Conservation (phyloP, 73 alveolate genomes). For the Tetrahymena malaccensis region DNA sequence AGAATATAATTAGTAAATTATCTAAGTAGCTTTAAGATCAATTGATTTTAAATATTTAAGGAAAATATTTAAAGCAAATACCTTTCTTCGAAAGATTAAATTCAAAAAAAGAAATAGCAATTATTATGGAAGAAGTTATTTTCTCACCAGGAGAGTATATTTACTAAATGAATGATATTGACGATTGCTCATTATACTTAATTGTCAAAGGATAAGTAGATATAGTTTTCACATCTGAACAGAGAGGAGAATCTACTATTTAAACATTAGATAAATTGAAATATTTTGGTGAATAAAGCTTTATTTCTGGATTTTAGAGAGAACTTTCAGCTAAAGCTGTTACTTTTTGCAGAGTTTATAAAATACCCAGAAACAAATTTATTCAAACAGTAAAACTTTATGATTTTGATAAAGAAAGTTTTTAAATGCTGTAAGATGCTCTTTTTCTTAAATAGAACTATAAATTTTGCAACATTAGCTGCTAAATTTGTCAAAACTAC, state of each 20-base stretch:
- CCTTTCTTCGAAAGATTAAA: slow-evolving; percentile 41
- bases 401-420: slow-evolving; percentile 23
- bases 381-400: not conserved
- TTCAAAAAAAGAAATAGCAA: slow-evolving; percentile 44
- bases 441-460: slow-evolving; percentile 37
- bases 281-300: slow-evolving; percentile 76
- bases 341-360: slow-evolving; percentile 62
- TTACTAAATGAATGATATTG: slow-evolving; percentile 46
- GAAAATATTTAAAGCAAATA: slow-evolving; percentile 53
- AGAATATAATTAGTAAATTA: slow-evolving; percentile 42
- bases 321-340: slow-evolving; percentile 61
- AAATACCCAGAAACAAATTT: slow-evolving; percentile 46
- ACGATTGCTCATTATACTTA: slow-evolving; percentile 54
- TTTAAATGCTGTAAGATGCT: slow-evolving; percentile 37
- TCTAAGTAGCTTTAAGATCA: slow-evolving; percentile 56
- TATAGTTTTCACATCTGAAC: slow-evolving; percentile 41
- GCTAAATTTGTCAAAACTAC: slow-evolving; percentile 62
- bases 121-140: slow-evolving; percentile 47
- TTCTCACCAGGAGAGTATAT: slow-evolving; percentile 68
- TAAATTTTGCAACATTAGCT: slow-evolving; percentile 32
- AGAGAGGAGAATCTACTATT: slow-evolving; percentile 28
- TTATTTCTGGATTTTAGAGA: slow-evolving; percentile 66
- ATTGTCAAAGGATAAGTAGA: slow-evolving; percentile 68
- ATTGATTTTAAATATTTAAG: slow-evolving; percentile 50
- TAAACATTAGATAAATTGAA: slow-evolving; percentile 43